A percentile compares a stretch with the other conserved stretches of the same genome.
These are phyloP conservation scores for Ricinus communis DNA, from an alignment of 345 rosid genomes.

Conservation along the genomic window DNA sequence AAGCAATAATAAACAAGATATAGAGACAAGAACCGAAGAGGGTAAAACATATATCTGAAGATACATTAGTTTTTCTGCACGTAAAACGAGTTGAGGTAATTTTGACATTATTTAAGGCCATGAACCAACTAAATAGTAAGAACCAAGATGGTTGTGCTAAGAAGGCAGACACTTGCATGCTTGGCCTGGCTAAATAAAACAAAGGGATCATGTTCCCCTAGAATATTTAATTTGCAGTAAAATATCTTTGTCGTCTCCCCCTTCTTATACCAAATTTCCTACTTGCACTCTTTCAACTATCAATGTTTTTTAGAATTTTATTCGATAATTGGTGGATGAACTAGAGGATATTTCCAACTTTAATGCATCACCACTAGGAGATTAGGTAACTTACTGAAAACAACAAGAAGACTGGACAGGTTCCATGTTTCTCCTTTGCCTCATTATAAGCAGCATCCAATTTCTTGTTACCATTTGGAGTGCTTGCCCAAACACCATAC, in stretches of 20 bases:
- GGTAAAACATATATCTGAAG: background rate
- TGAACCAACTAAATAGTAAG: background rate
- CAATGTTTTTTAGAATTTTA: background rate
- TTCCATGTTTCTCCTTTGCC: constrained; percentile 52
- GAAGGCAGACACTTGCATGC: background rate
- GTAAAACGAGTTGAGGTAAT: background rate
- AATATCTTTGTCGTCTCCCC: background rate
- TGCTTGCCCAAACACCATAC: constrained; percentile 92
- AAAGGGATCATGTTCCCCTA: background rate
- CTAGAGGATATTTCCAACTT: background rate
- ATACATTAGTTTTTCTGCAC: background rate
- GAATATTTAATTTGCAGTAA: background rate
- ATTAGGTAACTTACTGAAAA: constrained; percentile 58
- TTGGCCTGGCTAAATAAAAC: background rate
- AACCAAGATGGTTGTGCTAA: background rate
- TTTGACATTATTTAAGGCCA: background rate
- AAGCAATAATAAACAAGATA: background rate
- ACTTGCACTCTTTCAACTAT: no score
- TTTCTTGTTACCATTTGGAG: constrained; percentile 78
- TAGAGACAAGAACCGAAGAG: background rate
- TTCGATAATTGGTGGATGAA: background rate
- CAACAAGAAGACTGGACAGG: constrained; percentile 65
- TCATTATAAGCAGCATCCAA: constrained; percentile 76
- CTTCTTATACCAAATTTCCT: background rate
- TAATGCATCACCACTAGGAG: constrained; percentile 13